phyloP scores from a whole-genome alignment of 2,329 filamentous ascomycete species.

The Madurella fahalii region DNA sequence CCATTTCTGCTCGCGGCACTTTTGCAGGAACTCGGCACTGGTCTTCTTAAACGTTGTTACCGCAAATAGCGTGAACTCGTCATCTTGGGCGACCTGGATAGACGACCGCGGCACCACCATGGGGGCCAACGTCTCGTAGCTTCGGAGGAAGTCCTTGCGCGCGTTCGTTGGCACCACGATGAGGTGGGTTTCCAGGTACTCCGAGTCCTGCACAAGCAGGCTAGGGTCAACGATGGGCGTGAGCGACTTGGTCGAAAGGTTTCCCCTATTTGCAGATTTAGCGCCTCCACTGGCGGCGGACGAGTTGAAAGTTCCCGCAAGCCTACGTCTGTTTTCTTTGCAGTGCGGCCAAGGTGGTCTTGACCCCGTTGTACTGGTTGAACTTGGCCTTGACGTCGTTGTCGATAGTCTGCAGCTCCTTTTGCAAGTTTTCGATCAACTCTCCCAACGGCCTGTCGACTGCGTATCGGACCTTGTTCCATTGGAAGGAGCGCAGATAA shows the following conservation, averaged over 20 bases:
- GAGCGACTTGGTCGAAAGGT: slow-evolving; percentile 89
- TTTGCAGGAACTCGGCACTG: slow-evolving; percentile 80
- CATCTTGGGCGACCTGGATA: slow-evolving; percentile 73
- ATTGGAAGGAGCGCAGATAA: slow-evolving; percentile 82
- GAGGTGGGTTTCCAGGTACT: slow-evolving; percentile 95
- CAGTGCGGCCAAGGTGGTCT: slow-evolving; percentile 74
- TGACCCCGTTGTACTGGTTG: slow-evolving; percentile 88
- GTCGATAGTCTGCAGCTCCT: slow-evolving; percentile 90
- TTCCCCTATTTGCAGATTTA: slow-evolving; percentile 57
- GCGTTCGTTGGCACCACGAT: slow-evolving; percentile 77
- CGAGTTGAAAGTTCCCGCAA: not conserved
- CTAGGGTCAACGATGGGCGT: slow-evolving; percentile 80
- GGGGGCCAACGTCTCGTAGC: slow-evolving; percentile 80
- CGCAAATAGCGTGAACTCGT: slow-evolving; percentile 83
- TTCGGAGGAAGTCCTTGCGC: slow-evolving; percentile 83
- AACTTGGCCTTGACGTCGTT: slow-evolving; percentile 95
- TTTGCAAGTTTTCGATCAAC: slow-evolving; percentile 81
- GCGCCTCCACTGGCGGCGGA: slow-evolving; percentile 2
- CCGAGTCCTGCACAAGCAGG: slow-evolving; percentile 79
- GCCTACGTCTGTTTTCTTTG: slow-evolving; percentile 83
- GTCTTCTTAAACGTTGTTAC: slow-evolving; percentile 94
- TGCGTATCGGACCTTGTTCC: slow-evolving; percentile 98
- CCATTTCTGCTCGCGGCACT: slow-evolving; percentile 90
- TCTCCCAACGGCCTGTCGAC: slow-evolving; percentile 86
- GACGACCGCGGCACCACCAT: slow-evolving; percentile 95